Evolutionary conservation across 2,329 filamentous ascomycete species (phyloP).

Genomic region (Knoxdaviesia proteae): DNA sequence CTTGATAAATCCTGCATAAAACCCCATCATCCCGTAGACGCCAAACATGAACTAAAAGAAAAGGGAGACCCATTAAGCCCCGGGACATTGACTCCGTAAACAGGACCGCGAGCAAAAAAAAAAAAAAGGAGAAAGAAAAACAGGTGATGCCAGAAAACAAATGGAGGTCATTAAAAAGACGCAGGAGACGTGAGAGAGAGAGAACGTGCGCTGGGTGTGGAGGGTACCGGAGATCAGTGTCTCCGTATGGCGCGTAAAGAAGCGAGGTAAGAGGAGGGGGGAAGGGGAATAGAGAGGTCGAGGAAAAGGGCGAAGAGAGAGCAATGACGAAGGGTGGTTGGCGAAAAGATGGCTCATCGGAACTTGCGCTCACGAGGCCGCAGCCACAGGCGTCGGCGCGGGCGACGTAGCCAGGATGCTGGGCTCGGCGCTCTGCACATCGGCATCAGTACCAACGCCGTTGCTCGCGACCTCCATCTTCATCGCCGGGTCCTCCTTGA

Average conservation of each 20-base stretch:
- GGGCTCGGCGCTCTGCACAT: slow-evolving; percentile 27
- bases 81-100: too few species aligned
- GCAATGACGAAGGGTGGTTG: too few species aligned
- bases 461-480: slow-evolving; percentile 26
- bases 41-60: not conserved
- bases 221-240: too few species aligned
- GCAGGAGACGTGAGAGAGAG: too few species aligned
- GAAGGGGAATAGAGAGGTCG: too few species aligned
- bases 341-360: too few species aligned
- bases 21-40: not conserved
- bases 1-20: not conserved
- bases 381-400: slow-evolving; percentile 23
- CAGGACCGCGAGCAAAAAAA: too few species aligned
- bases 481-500: slow-evolving; percentile 35
- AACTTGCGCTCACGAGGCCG: slow-evolving; percentile 14
- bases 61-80: not conserved
- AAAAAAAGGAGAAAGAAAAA: not conserved
- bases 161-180: not conserved
- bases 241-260: too few species aligned
- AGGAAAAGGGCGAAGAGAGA: too few species aligned
- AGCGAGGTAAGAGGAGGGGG: too few species aligned
- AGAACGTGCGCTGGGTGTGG: too few species aligned
- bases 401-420: slow-evolving; percentile 32
- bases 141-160: not conserved
- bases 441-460: slow-evolving; percentile 23